These are phyloP conservation scores for Lentinus brumalis DNA, from an alignment of 768 basidiomycete genomes.

Conservation along the genomic window DNA sequence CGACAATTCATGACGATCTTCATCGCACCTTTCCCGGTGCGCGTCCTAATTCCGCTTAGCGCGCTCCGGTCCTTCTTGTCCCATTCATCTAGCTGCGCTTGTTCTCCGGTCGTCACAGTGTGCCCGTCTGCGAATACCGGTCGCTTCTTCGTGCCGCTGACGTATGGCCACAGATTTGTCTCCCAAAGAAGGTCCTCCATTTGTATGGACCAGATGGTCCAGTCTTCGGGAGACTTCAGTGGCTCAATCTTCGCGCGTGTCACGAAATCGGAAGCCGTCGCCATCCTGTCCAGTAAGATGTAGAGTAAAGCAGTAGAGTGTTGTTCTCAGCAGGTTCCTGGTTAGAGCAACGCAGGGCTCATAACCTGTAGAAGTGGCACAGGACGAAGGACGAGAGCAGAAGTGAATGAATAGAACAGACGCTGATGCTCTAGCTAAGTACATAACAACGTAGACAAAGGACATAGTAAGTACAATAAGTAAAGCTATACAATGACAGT, in stretches of 20 bases:
- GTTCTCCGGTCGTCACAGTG: not conserved
- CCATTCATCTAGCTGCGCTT: conserved; percentile 28
- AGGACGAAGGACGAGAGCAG: not conserved
- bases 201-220: conserved; percentile 5
- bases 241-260: conserved; percentile 3
- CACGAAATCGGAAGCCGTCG: no score
- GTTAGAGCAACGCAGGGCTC: conserved; percentile 1
- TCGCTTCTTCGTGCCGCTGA: not conserved
- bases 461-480: no score
- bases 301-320: not conserved
- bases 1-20: conserved; percentile 30
- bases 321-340: no score
- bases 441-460: no score
- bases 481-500: no score
- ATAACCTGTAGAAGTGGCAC: not conserved
- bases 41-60: conserved; percentile 33
- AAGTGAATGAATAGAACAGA: not conserved
- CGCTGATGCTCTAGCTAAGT: no score
- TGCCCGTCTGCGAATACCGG: not conserved
- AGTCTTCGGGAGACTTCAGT: conserved; percentile 4
- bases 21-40: conserved; percentile 30
- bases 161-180: conserved; percentile 8
- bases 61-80: conserved; percentile 33
- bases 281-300: no score
- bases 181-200: conserved; percentile 6